Evolutionary conservation across 106 monocot species (phyloP).

Genomic region (Dactylorhiza incarnata): DNA sequence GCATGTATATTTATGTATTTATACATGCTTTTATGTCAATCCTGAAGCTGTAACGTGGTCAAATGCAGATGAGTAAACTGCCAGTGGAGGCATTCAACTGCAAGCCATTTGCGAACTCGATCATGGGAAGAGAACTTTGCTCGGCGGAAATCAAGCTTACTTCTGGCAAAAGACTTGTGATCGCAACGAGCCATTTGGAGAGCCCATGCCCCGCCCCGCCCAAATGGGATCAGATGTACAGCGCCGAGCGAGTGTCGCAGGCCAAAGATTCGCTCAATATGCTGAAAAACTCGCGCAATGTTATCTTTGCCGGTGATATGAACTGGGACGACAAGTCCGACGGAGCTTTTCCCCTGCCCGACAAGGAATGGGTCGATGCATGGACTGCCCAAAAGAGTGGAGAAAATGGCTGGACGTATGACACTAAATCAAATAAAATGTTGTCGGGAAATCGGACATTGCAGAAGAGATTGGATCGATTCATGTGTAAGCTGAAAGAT

Average conservation of each 20-base stretch:
- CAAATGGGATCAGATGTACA: slow-evolving; percentile 57
- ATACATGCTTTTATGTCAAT: background rate
- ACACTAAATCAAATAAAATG: slow-evolving; percentile 60
- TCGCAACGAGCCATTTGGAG: slow-evolving; percentile 69
- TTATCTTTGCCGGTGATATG: slow-evolving; percentile 62
- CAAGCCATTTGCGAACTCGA: slow-evolving; percentile 42
- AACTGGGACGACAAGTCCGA: slow-evolving; percentile 77
- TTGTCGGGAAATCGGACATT: slow-evolving; percentile 37
- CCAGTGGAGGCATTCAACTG: slow-evolving; percentile 37
- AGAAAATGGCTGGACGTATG: slow-evolving; percentile 64
- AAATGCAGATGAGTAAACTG: slow-evolving; percentile 62
- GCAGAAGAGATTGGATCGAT: slow-evolving; percentile 75
- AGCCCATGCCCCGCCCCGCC: slow-evolving; percentile 64
- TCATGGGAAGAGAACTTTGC: slow-evolving; percentile 66
- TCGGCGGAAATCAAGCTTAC: slow-evolving; percentile 30
- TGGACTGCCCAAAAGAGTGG: slow-evolving; percentile 35
- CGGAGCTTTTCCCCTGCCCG: slow-evolving; percentile 43
- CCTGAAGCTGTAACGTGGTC: background rate
- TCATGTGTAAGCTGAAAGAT: slow-evolving; percentile 50
- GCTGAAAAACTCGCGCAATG: slow-evolving; percentile 36
- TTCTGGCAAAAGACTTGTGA: slow-evolving; percentile 18
- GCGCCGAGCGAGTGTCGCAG: slow-evolving; percentile 46
- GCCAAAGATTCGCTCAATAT: slow-evolving; percentile 36
- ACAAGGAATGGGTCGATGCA: slow-evolving; percentile 48
- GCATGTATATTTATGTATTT: too few relatives aligned